Base-by-base conservation (phyloP, 495 filamentous ascomycete species). In the Friedmanniomyces endolithicus region DNA sequence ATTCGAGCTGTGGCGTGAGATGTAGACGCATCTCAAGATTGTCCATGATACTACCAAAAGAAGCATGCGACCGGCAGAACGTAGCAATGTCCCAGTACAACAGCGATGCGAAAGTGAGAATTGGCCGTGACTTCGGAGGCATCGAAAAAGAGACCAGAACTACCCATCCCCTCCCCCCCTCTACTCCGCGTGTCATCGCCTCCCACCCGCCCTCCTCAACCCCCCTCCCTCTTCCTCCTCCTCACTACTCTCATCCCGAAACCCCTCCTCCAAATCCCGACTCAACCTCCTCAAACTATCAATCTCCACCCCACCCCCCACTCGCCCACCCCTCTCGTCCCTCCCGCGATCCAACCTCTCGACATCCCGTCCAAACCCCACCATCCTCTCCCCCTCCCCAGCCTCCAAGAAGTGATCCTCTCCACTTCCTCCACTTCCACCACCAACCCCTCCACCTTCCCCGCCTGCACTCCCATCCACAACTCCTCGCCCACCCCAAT, bases 241-340 rank as follows among this genome's bases (percentile, higher is more conserved):
- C 29, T 79, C 77, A 55, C 86, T 82, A 65, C 86, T 88, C 64
- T 88, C 84, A 70, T 88, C 85, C 72, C 79, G 81, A 64, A 94
- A 94, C 0, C 86, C 87, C 55, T 86, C 79, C 67, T 92, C 87
- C 52, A 94, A 65, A 34, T 95, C 88, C 65, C 87, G 76, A 71
- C 86, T 88, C 48, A 94, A 63, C 58, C 88, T 75, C 55, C 79
- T 71, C 50, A 77, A 72, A 20, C 67, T 57, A 29, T 73, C 59
- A 4, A 61, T 48, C 57, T 63, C 63, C 37, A 60, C 19, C 14
- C 45, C 43, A 1, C 33, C 74, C 63, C 69, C 75, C 54, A 64
- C 73, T 62, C 69, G 75, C 56, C 68, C 69, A 57, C 76, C 69
- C 62, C 77, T 52, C 44, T 72, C 78, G 51, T 77, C 75, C 48